Evolutionary conservation across 2,329 filamentous ascomycete genomes (phyloP), one percentile per base, ranked within the genome.

Genomic region (Xylariomycetidae sp.): DNA sequence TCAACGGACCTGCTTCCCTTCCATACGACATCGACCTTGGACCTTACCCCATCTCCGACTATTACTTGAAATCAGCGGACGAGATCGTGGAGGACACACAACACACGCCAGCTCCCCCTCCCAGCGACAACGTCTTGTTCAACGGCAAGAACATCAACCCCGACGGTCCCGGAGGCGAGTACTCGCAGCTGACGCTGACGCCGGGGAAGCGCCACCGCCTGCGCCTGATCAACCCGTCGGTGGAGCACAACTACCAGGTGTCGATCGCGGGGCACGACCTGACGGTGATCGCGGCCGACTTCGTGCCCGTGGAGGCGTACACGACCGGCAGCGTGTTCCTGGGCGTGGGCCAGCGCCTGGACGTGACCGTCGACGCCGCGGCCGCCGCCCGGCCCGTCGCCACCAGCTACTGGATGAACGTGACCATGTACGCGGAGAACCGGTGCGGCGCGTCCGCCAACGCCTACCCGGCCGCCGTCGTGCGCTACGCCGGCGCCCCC

Each of bases 1-100:
- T 69, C 33, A 49, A 67, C 25, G 66, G 66, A 1, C 66, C 66
- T 1, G 38, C 47, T 17, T 56, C 56, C 6, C 34, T 38, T 13
- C 31, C 40, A 38, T 73, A 71, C 47, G 72, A 76, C 35, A 58
- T 66, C 31, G 73, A 76, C 44, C 59, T 75, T 0, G 73, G 72
- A 9, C 44, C 61, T 4, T 58, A 71, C 6, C 62, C 66, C 5
- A 59, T 78, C 25, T 65, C 61, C 6, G 74, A 78, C 42, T 77
- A 68, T 63, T 72, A 71, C 52, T 62, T 68, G 28, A 37, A 46
- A 28, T 48, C 52, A 10, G 57, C 55, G 4, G 57, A 61, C 37
- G 35, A 44, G 3, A 32, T 47, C n/a, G 31, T 44, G 10, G 13
- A 25, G 13, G 18, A 31, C 2, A 41, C 39, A 24, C 47, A 35